These are phyloP conservation scores for Chimonanthus praecox DNA, from an alignment of 164 flowering plant species.

Conservation along the genomic window DNA sequence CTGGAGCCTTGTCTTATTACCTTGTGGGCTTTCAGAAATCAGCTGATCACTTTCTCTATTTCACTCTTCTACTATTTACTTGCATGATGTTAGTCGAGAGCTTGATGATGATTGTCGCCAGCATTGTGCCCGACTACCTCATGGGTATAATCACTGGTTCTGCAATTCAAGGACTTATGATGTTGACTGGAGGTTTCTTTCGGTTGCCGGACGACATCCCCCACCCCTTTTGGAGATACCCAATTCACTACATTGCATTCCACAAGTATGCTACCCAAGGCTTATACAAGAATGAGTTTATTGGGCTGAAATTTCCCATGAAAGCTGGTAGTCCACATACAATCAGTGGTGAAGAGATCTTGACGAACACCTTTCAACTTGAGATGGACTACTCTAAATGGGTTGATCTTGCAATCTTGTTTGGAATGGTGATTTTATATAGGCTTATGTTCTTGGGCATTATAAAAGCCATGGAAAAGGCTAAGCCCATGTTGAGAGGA, in stretches of 20 bases:
- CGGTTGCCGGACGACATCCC: conserved; percentile 52
- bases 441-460: too few species aligned
- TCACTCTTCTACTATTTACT: conserved; percentile 24
- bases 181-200: conserved; percentile 50
- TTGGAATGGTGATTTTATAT: too few species aligned
- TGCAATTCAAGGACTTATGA: conserved; percentile 57
- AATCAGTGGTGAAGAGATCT: conserved; percentile 27
- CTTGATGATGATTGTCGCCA: conserved; percentile 66
- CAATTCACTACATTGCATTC: conserved; percentile 46
- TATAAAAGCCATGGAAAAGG: too few species aligned
- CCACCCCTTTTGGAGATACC: conserved; percentile 52
- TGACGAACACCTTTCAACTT: conserved; percentile 36
- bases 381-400: too few species aligned
- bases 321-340: conserved; percentile 16
- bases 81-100: conserved; percentile 54
- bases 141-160: conserved; percentile 62
- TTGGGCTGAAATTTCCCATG: conserved; percentile 29
- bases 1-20: conserved; percentile 48
- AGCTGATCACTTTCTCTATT: conserved; percentile 34
- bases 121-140: conserved; percentile 53
- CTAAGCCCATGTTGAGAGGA: too few species aligned
- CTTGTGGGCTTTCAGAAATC: conserved; percentile 35
- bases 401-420: too few species aligned
- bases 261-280: conserved; percentile 49
- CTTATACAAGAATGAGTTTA: conserved; percentile 47